phyloP scores from a whole-genome alignment of 2,329 filamentous ascomycete genomes.

The Pestalotiopsis sp. region DNA sequence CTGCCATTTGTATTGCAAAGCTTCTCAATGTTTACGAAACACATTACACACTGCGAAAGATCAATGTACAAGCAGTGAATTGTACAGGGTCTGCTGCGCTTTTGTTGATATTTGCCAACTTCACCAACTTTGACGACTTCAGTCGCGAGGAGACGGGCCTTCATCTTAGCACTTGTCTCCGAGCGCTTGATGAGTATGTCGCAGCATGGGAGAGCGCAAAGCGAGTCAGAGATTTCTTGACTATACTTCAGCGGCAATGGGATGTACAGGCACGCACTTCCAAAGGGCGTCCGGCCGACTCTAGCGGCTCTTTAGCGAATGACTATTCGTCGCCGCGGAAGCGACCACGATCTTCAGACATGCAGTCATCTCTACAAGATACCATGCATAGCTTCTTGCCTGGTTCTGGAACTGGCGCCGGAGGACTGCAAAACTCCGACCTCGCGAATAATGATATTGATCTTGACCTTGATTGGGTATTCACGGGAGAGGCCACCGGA shows the following conservation, averaged over 20 bases:
- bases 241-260: constrained; percentile 16
- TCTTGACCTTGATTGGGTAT: not conserved
- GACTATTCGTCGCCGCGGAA: not conserved
- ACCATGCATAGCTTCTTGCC: not conserved
- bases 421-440: not conserved
- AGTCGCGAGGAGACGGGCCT: constrained; percentile 16
- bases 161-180: constrained; percentile 19
- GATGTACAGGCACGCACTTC: constrained; percentile 2
- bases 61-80: constrained; percentile 20
- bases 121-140: constrained; percentile 14
- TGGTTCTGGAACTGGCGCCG: not conserved
- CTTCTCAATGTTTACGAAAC: constrained; percentile 18
- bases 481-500: not conserved
- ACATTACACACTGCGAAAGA: constrained; percentile 17
- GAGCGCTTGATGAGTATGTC: constrained; percentile 21
- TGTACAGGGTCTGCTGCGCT: constrained; percentile 21
- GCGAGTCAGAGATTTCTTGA: constrained; percentile 17
- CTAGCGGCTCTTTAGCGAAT: not conserved
- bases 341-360: not conserved
- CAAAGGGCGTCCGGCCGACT: not conserved
- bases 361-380: not conserved
- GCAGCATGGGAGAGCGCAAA: constrained; percentile 21
- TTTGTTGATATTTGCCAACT: constrained; percentile 19
- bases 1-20: constrained; percentile 25
- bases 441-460: not conserved